Base-by-base conservation (phyloP, 108 stramenopile species). In the Cyclotella kingstonii region DNA sequence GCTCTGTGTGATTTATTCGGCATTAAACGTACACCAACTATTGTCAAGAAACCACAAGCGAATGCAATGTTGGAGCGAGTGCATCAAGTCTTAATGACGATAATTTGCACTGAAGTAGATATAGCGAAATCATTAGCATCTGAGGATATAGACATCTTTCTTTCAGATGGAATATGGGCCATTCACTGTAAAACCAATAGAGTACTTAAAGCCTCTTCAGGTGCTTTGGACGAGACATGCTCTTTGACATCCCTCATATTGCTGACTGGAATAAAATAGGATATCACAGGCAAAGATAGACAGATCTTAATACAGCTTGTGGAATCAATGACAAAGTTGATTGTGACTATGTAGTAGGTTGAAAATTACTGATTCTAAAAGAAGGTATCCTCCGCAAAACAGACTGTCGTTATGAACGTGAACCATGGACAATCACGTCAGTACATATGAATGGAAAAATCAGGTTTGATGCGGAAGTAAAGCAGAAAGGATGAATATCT, bases 31-130 rank as follows among this genome's bases (percentile, higher is more conserved):
- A 52, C 10, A 17, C n/a, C 3, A 7, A 46, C 52, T 19, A 23
- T 33, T 50, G 36, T 40, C 25, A 41, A 40, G 47, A 53, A 64
- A 10, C 63, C 31, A 40, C 63, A 64, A 53, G 49, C 63, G 15
- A 64, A 64, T 46, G 41, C 51, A 53, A 53, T 53, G 2, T 3
- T 64, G 1, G 63, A 52, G 7, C 31, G 63, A 7, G 29, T 64
- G 25, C 52, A 31, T 54, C 41, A 21, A 2, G 39, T 46, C 2
- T 26, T 60, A 3, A 3, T 15, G 15, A 3, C 39, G 2, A 40
- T 40, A 2, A 2, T 40, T 15, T 14, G 1, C 2, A 15, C 39
- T 40, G 39, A 40, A 40, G 2, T 40, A 40, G 39, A 40, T 4
- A 40, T 40, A 15, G 39, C 39, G n/a, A 2, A 2, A 1, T 3